Percentiles rank a stretch among this genome's conserved stretches.
Evolutionary conservation across 768 basidiomycete species (phyloP).

Genomic region (Pleurotus cornucopiae): DNA sequence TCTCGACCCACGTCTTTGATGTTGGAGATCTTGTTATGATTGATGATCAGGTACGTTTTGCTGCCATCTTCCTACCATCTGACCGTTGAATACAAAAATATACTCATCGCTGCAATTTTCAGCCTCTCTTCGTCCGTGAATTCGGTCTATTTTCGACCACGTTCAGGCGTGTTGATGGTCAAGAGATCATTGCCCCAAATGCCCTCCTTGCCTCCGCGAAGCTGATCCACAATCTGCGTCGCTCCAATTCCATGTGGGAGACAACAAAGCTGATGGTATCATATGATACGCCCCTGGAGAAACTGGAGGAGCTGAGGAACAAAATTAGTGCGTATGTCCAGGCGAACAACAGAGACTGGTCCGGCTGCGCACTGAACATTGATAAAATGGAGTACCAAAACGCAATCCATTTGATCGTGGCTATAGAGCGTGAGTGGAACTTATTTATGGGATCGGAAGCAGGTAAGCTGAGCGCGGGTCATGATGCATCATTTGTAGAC

Average conservation of each 20-base stretch:
- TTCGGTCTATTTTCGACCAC: conserved; percentile 79
- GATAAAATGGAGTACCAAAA: conserved; percentile 81
- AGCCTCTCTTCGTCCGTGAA: conserved; percentile 58
- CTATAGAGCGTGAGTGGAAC: conserved; percentile 61
- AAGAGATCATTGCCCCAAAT: conserved; percentile 78
- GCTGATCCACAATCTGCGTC: conserved; percentile 73
- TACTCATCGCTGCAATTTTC: background rate
- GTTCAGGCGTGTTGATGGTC: conserved; percentile 77
- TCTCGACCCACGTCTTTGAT: conserved; percentile 83
- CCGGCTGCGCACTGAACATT: conserved; percentile 57
- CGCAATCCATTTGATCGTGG: conserved; percentile 59
- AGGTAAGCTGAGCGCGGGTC: conserved; percentile 2
- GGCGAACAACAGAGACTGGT: conserved; percentile 73
- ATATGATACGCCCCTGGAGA: conserved; percentile 68
- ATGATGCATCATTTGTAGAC: conserved; percentile 32
- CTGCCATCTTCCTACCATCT: background rate
- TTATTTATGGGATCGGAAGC: background rate
- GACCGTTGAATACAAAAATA: background rate
- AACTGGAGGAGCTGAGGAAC: conserved; percentile 60
- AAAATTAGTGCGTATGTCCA: conserved; percentile 57
- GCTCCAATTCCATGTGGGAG: conserved; percentile 79
- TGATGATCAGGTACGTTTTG: conserved; percentile 52
- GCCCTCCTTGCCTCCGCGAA: conserved; percentile 66
- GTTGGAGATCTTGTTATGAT: conserved; percentile 82
- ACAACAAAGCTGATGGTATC: conserved; percentile 60